phyloP scores from a whole-genome alignment of 805 yeast genomes.

The Saccharomycopsis javanensis region DNA sequence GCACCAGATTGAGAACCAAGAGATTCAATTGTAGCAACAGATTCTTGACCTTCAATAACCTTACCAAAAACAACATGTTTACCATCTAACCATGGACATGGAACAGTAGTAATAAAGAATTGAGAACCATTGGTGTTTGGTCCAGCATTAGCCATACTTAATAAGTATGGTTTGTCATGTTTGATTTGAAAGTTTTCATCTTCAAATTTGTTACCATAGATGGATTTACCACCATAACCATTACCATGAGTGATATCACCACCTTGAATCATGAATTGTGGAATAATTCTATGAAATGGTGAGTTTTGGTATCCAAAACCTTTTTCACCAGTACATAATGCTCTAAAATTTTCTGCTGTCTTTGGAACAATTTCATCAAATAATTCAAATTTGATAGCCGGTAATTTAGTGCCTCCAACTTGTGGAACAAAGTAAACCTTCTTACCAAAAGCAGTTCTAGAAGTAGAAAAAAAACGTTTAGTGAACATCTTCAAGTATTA shows the following conservation, averaged over 20 bases:
- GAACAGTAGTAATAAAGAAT: conserved; percentile 85
- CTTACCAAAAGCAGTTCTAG: conserved; percentile 12
- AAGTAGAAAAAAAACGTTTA: conserved; percentile 9
- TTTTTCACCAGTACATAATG: conserved; percentile 81
- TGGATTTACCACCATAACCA: conserved; percentile 76
- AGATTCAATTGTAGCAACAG: conserved; percentile 68
- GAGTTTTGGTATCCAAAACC: conserved; percentile 75
- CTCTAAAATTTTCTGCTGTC: conserved; percentile 83
- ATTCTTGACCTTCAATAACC: conserved; percentile 69
- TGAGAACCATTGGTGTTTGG: conserved; percentile 95
- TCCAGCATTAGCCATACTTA: conserved; percentile 98
- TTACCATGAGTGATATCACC: conserved; percentile 73
- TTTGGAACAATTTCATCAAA: conserved; percentile 68
- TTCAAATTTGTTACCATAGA: conserved; percentile 76
- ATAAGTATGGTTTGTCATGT: conserved; percentile 77
- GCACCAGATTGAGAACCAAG: conserved; percentile 59
- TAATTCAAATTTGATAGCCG: conserved; percentile 69
- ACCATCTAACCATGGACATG: conserved; percentile 90
- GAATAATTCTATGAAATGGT: conserved; percentile 84
- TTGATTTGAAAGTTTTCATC: conserved; percentile 75
- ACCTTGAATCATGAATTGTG: conserved; percentile 87
- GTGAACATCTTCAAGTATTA: not conserved
- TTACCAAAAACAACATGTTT: conserved; percentile 96
- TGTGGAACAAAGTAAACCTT: conserved; percentile 15
- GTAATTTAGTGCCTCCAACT: conserved; percentile 51